A percentile compares a stretch with the other conserved stretches of the same genome.
phyloP scores from a whole-genome alignment of 2,329 filamentous ascomycete genomes.

The Pyrenochaeta sp. region DNA sequence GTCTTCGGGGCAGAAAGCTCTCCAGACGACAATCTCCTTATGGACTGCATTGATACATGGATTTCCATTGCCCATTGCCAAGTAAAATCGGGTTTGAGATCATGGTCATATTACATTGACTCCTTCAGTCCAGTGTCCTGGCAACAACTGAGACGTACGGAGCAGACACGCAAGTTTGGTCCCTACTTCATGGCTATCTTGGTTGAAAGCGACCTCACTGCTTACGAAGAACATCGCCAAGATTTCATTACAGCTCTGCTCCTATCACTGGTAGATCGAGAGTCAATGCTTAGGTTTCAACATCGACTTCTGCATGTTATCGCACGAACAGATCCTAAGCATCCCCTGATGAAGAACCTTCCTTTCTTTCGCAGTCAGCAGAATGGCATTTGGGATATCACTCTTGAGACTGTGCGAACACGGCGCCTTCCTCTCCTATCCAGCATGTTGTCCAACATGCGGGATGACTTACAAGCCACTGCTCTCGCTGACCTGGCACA shows the following conservation, averaged over 20 bases:
- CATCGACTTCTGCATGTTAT: conserved; percentile 64
- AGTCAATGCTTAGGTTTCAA: conserved; percentile 69
- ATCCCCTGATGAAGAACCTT: conserved; percentile 64
- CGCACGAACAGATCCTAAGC: conserved; percentile 55
- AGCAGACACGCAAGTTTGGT: conserved; percentile 55
- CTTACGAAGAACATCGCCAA: conserved; percentile 55
- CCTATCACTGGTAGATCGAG: conserved; percentile 65
- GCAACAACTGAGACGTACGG: conserved; percentile 56
- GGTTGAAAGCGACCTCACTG: conserved; percentile 48
- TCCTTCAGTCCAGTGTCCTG: conserved; percentile 62
- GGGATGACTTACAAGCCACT: conserved; percentile 55
- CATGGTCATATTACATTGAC: conserved; percentile 66
- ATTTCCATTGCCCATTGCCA: conserved; percentile 57
- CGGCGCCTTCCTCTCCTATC: conserved; percentile 65
- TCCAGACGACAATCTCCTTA: conserved; percentile 62
- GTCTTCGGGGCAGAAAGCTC: conserved; percentile 67
- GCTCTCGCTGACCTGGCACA: conserved; percentile 37
- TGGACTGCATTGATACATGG: conserved; percentile 65
- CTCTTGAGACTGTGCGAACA: conserved; percentile 61
- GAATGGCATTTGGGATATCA: conserved; percentile 56
- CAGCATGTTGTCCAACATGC: conserved; percentile 67
- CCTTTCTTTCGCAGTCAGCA: conserved; percentile 60
- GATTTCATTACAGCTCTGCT: conserved; percentile 65
- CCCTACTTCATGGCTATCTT: conserved; percentile 56
- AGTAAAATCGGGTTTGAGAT: conserved; percentile 54